phyloP scores from a whole-genome alignment of 164 flowering plant species.

The Platanus orientalis region DNA sequence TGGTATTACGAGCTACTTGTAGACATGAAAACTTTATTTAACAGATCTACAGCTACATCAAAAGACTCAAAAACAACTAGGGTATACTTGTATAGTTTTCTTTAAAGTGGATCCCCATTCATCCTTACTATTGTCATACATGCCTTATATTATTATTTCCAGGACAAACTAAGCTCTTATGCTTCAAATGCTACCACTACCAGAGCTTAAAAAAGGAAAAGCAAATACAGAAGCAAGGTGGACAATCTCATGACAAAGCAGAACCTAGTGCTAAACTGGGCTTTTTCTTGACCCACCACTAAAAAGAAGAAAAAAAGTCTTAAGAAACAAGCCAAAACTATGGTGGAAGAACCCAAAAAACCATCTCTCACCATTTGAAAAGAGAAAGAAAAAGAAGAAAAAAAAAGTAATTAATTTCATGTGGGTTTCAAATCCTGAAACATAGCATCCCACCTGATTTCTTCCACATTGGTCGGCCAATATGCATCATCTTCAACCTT shows the following conservation, averaged over 20 bases:
- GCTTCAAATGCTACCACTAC: conserved; percentile 2
- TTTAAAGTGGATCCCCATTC: not conserved
- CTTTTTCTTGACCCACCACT: conserved; percentile 28
- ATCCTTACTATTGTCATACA: not conserved
- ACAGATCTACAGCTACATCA: no score
- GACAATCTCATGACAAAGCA: conserved; percentile 24
- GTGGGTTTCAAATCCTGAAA: conserved; percentile 78
- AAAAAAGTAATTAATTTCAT: conserved; percentile 28
- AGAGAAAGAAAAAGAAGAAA: conserved; percentile 1
- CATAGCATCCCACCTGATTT: conserved; percentile 56
- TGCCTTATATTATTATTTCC: conserved; percentile 5
- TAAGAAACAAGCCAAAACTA: conserved; percentile 3
- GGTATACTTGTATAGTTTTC: not conserved
- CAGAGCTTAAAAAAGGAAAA: conserved; percentile 4
- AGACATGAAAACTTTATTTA: no score
- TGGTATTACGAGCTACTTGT: no score
- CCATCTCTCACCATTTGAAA: conserved; percentile 12
- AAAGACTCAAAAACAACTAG: no score
- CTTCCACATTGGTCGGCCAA: conserved; percentile 22
- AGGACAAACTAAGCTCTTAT: conserved; percentile 1
- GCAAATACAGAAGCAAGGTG: conserved; percentile 12
- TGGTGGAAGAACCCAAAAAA: conserved; percentile 11
- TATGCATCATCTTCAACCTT: conserved; percentile 22
- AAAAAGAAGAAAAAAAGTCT: conserved; percentile 5
- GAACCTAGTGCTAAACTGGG: conserved; percentile 8